phyloP scores from a whole-genome alignment of 352 stramenopile genomes.

The Phytophthora pini region DNA sequence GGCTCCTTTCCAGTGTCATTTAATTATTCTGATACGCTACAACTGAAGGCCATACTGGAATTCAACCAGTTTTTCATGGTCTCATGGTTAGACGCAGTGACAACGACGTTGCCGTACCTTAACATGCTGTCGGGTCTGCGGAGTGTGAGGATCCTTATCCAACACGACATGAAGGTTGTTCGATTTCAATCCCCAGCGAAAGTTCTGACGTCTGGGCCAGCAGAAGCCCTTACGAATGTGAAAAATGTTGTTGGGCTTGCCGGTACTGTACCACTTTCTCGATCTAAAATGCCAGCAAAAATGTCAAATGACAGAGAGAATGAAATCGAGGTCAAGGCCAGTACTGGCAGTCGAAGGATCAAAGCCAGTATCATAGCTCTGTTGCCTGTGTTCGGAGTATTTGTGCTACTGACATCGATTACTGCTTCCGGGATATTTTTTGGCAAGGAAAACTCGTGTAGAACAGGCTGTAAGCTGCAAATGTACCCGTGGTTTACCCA shows the following conservation, averaged over 20 bases:
- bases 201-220: constrained; percentile 4
- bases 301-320: too few relatives aligned
- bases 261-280: not conserved
- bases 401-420: constrained; percentile 43
- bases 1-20: constrained; percentile 29
- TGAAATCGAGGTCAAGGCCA: constrained; percentile 17
- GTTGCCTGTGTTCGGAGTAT: constrained; percentile 36
- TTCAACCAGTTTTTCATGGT: constrained; percentile 50
- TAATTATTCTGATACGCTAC: constrained; percentile 36
- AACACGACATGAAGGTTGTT: constrained; percentile 33
- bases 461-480: constrained; percentile 42
- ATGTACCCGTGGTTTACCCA: constrained; percentile 56
- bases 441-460: constrained; percentile 18
- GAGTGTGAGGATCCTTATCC: constrained; percentile 38
- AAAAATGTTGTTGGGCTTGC: not conserved
- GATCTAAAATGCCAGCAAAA: not conserved
- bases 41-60: constrained; percentile 38
- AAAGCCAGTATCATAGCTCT: constrained; percentile 9
- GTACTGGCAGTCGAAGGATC: constrained; percentile 2
- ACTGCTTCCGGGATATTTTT: constrained; percentile 39
- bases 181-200: constrained; percentile 6
- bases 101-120: constrained; percentile 40
- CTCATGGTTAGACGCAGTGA: constrained; percentile 36
- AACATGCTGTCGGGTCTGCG: constrained; percentile 42
- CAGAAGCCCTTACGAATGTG: not conserved